Base-by-base conservation (phyloP, 2,329 filamentous ascomycete species). In the Talaromyces piceae region DNA sequence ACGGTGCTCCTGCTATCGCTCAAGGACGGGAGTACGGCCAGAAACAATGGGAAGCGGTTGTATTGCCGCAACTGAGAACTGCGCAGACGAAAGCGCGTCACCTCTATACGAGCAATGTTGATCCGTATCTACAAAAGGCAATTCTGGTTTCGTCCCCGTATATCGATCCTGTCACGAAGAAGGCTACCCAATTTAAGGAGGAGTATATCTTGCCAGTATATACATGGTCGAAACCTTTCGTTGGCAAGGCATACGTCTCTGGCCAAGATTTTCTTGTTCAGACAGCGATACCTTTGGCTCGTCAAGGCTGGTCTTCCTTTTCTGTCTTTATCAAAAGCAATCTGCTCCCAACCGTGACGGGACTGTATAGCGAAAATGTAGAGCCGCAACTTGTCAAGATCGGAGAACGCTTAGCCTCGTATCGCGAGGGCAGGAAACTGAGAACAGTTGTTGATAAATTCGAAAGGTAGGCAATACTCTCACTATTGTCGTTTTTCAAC, bases 381-480 rank as follows among this genome's bases (percentile, higher is more conserved):
- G 91, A 97, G 71, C 94, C 94, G 12, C 94, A 98, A 69, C 78
- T 98, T 12, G 81, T 91, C 51, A 88, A 90, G 61, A 97, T 98
- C 61, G 88, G 88, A 11, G 87, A 96, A 72, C 84, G 91, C 43
- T 79, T 98, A 9, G 91, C 90, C 37, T 74, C 72, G 56, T 77
- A 77, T 53, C 69, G 77, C 20, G 76, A 80, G 59, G 81, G 81
- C 18, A 81, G 80, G 64, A 83, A 81, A 58, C 59, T 86, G 20
- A 77, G 83, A 58, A 77, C 80, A 30, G 78, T 75, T 16, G 71
- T 80, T 39, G 77, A 82, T 45, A 76, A 80, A 41, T 67, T 76
- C 48, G 77, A 81, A 49, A 71, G 62, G 69, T 74, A 67, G 57
- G 57, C 18, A 23, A 43, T 20, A 30, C 8, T 8, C 4, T 23